Percentiles rank a stretch among this genome's conserved stretches.
Evolutionary conservation across 768 basidiomycete genomes (phyloP).

Genomic region (Podaxis rugospora): DNA sequence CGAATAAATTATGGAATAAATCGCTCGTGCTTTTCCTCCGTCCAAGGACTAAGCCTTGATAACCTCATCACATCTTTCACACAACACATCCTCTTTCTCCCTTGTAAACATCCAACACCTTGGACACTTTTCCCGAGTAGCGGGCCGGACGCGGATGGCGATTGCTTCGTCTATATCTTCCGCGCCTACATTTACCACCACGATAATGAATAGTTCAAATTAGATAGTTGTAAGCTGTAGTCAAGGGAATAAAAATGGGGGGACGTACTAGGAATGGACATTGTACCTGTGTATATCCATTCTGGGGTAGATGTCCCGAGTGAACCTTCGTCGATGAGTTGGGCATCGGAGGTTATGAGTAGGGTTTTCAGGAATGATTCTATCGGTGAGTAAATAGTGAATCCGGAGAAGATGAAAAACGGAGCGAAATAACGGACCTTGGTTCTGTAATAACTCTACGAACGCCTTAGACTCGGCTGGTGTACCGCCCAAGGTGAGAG

Average conservation of each 20-base stretch:
- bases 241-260: neutral
- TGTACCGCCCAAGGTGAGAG: conserved; percentile 21
- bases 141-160: conserved; percentile 56
- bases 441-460: neutral
- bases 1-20: neutral
- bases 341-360: conserved; percentile 77
- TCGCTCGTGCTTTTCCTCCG: neutral
- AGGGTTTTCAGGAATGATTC: conserved; percentile 64
- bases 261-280: conserved; percentile 42
- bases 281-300: conserved; percentile 47
- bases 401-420: neutral
- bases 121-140: conserved; percentile 70
- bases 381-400: conserved; percentile 22
- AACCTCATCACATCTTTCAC: conserved; percentile 53
- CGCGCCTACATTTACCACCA: neutral
- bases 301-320: conserved; percentile 31
- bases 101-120: conserved; percentile 86
- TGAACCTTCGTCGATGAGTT: conserved; percentile 42
- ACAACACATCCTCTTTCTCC: conserved; percentile 45
- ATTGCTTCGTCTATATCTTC: conserved; percentile 29
- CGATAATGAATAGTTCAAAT: no score
- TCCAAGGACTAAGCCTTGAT: conserved; percentile 7
- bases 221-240: neutral
- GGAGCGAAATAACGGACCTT: neutral
- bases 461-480: neutral